Evolutionary conservation across 441 rosid genomes (phyloP), one percentile per base, ranked within the genome.

Genomic region (Biscutella auriculata): DNA sequence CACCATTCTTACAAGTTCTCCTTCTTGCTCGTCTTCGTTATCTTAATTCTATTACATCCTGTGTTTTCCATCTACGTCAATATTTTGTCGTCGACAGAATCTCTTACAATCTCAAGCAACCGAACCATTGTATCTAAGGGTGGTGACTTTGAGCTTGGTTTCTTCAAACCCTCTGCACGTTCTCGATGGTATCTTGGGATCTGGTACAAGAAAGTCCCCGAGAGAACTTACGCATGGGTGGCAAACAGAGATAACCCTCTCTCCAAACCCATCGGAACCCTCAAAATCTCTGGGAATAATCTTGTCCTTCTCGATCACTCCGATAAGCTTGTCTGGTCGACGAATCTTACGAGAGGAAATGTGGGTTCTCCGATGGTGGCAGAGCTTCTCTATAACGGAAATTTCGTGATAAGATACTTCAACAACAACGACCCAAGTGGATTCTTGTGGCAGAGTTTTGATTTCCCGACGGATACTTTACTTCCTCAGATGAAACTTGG

Each of bases 401-500:
- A 88, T 51, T 69, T 88, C 6, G 79, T 88, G 26, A 45, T 88
- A 1, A 80, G 68, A 68, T 77, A 82, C 50, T 67, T 15, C 46
- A 34, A 34, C 29, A 53, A 14, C 12, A 43, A 33, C 0, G 6
- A 40, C 43, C 2, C 15, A 29, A 36, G 30, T 36, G 51, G 53
- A 17, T 56, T 47, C 39, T 53, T 81, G 4, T 85, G 94, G 94
- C 94, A 83, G 55, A 79, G 89, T 40, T 85, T 80, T 9, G 87
- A 82, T 67, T 62, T 58, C 19, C 94, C 87, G 2, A 81, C 85
- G 0, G 85, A 85, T 61, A 82, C 89, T 59, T 33, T 85, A 46
- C 60, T 85, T 47, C 79, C 94, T 0, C 80, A 57, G 1, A 83
- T 81, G 94, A 85, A 81, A 48, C 42, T 85, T 0, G 94, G 94